A percentile compares a stretch with the other conserved stretches of the same genome.
Conservation (phyloP, 805 yeast species). For the Metschnikowia vanudenii region DNA sequence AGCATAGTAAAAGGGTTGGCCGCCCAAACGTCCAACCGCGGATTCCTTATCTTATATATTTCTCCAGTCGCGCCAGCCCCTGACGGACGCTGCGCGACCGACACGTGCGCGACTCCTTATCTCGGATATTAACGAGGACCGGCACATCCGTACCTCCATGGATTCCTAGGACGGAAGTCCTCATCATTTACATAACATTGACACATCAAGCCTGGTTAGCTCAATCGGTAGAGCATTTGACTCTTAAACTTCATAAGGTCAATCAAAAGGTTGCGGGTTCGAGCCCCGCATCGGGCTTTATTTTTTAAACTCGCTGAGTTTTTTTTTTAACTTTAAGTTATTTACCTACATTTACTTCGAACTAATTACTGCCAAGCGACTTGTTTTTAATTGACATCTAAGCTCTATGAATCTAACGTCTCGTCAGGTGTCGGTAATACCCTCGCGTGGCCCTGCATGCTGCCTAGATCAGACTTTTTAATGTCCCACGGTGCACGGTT, state of each 20-base stretch:
- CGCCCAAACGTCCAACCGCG: too few species aligned
- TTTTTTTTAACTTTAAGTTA: background rate
- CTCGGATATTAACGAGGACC: too few species aligned
- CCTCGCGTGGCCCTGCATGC: conserved; percentile 5
- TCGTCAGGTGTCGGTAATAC: background rate
- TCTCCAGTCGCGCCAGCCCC: too few species aligned
- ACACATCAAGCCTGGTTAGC: conserved; percentile 21
- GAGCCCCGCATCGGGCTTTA: conserved; percentile 26
- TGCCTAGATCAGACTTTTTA: conserved; percentile 7
- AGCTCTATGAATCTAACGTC: background rate
- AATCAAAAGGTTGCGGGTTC: conserved; percentile 27
- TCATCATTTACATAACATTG: too few species aligned
- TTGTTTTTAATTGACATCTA: background rate
- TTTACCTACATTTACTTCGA: background rate
- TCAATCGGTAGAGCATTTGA: conserved; percentile 27
- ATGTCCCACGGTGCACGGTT: conserved; percentile 7
- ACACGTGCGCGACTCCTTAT: too few species aligned
- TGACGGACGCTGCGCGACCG: too few species aligned
- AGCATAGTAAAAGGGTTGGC: too few species aligned
- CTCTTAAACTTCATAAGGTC: conserved; percentile 23
- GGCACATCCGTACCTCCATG: too few species aligned
- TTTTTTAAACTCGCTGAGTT: background rate
- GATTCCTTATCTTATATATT: too few species aligned
- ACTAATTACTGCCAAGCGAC: too few species aligned
- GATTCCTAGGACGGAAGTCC: too few species aligned